Base-by-base conservation (phyloP, 2,329 filamentous ascomycete genomes). In the Aspergillus fijiensis region DNA sequence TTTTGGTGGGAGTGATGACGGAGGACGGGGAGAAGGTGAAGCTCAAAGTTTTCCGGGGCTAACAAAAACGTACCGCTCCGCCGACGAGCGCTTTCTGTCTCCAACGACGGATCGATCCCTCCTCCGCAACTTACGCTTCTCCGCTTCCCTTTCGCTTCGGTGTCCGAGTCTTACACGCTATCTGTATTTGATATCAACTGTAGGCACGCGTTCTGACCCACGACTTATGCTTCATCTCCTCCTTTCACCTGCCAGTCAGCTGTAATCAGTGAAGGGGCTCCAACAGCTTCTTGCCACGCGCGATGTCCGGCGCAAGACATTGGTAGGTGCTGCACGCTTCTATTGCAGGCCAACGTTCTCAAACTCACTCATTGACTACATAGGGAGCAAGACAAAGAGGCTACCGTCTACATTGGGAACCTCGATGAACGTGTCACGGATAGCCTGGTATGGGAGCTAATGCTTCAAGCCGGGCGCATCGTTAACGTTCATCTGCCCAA, bases 401-500 rank as follows among this genome's bases (percentile, higher is more conserved):
- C 92, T 69, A 98, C 95, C 48, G 91, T 98, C 76, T 99, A 99
- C 78, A 91, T 98, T 69, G 95, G 95, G 74, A 98, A 98, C 77
- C 92, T 99, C 72, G 95, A 99, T 81, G 95, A 99, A 82, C 92
- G 95, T 76, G 91, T 95, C 66, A 89, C 89, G 51, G 92, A 96
- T 74, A 88, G 89, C 69, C 85, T 96, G 68, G 87, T 99, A 67
- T 97, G 95, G 89, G 95, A 99, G 82, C 85, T 99, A 71, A 98
- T 98, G 92, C 88, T 97, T 58, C 95, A 99, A 81, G 92, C 93
- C 75, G 95, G 95, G 58, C 93, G 94, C 69, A 96, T 99, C 70
- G 91, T 96, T 74, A 98, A 98, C 79, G 94, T 99, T 65, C 95
- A 99, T 80, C 88, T 99, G 74, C 95, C 95, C 58, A 96, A 97